Evolutionary conservation across 2,329 filamentous ascomycete species (phyloP), one percentile per base, ranked within the genome.

Genomic region (Penicillium nordicum): DNA sequence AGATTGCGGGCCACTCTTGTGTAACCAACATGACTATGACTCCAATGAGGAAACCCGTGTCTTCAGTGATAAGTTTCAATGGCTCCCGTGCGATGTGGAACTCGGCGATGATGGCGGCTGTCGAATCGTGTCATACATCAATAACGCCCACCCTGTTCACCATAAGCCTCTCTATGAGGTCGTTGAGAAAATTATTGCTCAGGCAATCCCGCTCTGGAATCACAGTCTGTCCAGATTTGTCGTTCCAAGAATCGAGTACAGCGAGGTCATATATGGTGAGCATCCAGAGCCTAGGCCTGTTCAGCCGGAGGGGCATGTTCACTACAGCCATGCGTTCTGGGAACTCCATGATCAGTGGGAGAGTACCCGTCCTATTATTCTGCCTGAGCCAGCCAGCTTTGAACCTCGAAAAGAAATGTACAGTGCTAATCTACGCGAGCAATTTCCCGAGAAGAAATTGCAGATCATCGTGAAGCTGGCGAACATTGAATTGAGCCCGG

Each of bases 191-290:
- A 55, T 79, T 7, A 64, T 79, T 29, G 18, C 70, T 16, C 68
- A 68, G 21, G 61, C 76, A 0, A 65, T 84, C 0, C 78, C 79
- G 0, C 72, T 79, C 0, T 83, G 79, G 79, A 75, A 82, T 45
- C 56, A 67, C 32, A 66, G 55, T 4, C 52, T 73, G 30, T 38
- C 14, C 30, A 4, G 47, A 64, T 7, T 5, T 21, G 2, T 3
- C n/a, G 1, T 10, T 5, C 10, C 12, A 30, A 53, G 63, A 23
- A 67, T 63, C 32, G 3, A 32, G 2, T 65, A 68, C 18, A 6
- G 5, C 1, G 1, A 10, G 4, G 48, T 63, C 23, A 38, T 55
- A 11, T 63, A 61, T 53, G 49, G 30, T 10, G 52, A 55, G 2
- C 43, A 57, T 36, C 16, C 32, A 21, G 53, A 59, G n/a, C 53